Percentiles rank a stretch among this genome's conserved stretches.
phyloP scores from a whole-genome alignment of 192 early-diverging fungal genomes.

The Backusella liffmaniae region DNA sequence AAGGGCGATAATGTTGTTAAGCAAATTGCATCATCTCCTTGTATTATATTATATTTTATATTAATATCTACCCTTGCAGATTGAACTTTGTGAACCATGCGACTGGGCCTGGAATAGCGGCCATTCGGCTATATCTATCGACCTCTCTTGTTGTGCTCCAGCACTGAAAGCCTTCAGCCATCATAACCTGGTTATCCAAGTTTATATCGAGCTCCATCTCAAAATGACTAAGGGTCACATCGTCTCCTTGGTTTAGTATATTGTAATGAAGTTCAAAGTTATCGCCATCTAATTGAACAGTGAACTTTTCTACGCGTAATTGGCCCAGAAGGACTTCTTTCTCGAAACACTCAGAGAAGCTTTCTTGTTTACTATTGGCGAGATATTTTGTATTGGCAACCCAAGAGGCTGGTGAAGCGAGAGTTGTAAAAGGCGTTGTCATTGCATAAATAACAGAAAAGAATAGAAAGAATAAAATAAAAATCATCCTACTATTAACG shows the following conservation, averaged over 20 bases:
- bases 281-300: not conserved
- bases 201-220: conserved; percentile 12
- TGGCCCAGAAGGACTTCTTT: not conserved
- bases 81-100: conserved; percentile 33
- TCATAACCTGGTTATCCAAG: conserved; percentile 29
- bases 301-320: not conserved
- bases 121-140: conserved; percentile 26
- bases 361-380: not conserved
- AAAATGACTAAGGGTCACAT: conserved; percentile 13
- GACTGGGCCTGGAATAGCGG: conserved; percentile 35
- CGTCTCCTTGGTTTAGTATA: not conserved
- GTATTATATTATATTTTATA: not conserved
- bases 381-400: not conserved
- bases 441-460: not conserved
- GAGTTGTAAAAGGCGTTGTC: not conserved
- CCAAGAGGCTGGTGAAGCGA: not conserved
- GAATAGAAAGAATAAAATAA: not conserved
- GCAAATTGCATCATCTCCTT: not conserved
- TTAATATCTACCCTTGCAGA: conserved; percentile 35
- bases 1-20: not conserved
- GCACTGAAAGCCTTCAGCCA: conserved; percentile 53
- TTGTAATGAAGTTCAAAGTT: conserved; percentile 17
- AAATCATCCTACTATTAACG: not conserved
- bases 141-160: conserved; percentile 42
- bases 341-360: not conserved